A percentile compares a stretch with the other conserved stretches of the same genome.
Conservation (phyloP, 1,284 basidiomycete genomes). For the Singerocomus inundabilis region DNA sequence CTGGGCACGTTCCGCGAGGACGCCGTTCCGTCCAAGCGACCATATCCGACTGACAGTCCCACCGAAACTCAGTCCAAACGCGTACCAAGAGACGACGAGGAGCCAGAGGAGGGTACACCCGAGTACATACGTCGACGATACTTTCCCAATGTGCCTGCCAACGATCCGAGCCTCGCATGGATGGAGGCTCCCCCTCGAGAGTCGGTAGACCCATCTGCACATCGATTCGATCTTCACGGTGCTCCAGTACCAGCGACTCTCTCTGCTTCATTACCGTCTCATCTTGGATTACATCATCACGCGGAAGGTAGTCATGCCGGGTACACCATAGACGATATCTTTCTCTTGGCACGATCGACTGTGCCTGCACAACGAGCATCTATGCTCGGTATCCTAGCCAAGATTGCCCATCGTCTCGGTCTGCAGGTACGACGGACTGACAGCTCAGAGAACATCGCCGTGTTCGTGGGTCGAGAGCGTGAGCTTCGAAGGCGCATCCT, state of each 20-base stretch:
- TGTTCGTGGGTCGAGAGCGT: slow-evolving; percentile 48
- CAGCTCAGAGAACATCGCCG: slow-evolving; percentile 34
- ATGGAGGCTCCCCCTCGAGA: slow-evolving; percentile 44
- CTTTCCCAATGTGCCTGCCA: slow-evolving; percentile 71
- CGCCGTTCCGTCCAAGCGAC: slow-evolving; percentile 10
- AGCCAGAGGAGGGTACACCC: slow-evolving; percentile 70
- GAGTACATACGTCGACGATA: slow-evolving; percentile 82
- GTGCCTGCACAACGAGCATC: slow-evolving; percentile 82
- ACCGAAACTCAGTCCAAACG: not conserved
- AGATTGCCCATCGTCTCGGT: slow-evolving; percentile 50
- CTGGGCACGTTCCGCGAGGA: slow-evolving; percentile 48
- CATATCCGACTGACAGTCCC: slow-evolving; percentile 1
- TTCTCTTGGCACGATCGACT: slow-evolving; percentile 78
- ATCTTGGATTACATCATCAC: slow-evolving; percentile 90
- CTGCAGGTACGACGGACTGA: slow-evolving; percentile 27
- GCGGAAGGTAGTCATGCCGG: slow-evolving; percentile 77
- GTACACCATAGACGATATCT: slow-evolving; percentile 87
- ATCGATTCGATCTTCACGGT: slow-evolving; percentile 78
- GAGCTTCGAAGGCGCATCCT: slow-evolving; percentile 52
- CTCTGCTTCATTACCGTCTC: slow-evolving; percentile 63
- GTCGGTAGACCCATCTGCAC: slow-evolving; percentile 23
- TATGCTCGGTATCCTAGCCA: slow-evolving; percentile 75
- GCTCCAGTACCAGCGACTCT: slow-evolving; percentile 54
- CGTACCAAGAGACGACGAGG: slow-evolving; percentile 12
- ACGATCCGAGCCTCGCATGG: slow-evolving; percentile 79